Evolutionary conservation across 345 rosid genomes (phyloP), one percentile per base, ranked within the genome.

Genomic region (Melaleuca alternifolia): DNA sequence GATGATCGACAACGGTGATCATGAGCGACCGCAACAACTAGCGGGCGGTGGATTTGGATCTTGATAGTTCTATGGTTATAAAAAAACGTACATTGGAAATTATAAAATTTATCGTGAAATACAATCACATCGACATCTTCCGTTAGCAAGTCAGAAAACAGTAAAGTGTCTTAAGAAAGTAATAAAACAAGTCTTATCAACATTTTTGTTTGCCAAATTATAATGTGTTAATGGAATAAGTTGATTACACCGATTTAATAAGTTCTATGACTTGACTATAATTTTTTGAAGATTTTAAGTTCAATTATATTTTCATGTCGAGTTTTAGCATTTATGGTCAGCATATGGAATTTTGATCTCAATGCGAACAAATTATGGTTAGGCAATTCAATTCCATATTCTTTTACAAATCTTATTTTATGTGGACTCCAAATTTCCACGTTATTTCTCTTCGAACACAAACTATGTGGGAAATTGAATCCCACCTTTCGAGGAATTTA

Each of bases 181-280:
- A 54, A 2, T 18, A 20, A 24, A 54, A 20, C 6, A 54, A 52
- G 10, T 15, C 3, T 1, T 0, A 1, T 3, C 3, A 3, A 2
- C 5, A 14, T 62, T 62, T 57, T 62, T 15, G 3, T 62, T 30
- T 62, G 21, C 18, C 41, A 15, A 15, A 28, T 7, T 7, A 7
- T 0, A 30, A 62, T 6, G 1, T 28, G 5, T 62, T 62, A 7
- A 62, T 0, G 0, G 0, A 62, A 2, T 30, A 21, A 30, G 1
- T 30, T 62, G 23, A 62, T 62, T 62, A 2, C 2, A 15, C 8
- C 2, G 4, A 30, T 30, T 62, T 14, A 8, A 28, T 3, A 62
- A 28, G 1, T 61, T 62, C 14, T 62, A 8, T 11, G 21, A 28
- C 1, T 62, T 30, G 21, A 62, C 3, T 62, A 8, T 0, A 1